Evolutionary conservation across 495 filamentous ascomycete genomes (phyloP), one percentile per base, ranked within the genome.

Genomic region (Monascus purpureus): DNA sequence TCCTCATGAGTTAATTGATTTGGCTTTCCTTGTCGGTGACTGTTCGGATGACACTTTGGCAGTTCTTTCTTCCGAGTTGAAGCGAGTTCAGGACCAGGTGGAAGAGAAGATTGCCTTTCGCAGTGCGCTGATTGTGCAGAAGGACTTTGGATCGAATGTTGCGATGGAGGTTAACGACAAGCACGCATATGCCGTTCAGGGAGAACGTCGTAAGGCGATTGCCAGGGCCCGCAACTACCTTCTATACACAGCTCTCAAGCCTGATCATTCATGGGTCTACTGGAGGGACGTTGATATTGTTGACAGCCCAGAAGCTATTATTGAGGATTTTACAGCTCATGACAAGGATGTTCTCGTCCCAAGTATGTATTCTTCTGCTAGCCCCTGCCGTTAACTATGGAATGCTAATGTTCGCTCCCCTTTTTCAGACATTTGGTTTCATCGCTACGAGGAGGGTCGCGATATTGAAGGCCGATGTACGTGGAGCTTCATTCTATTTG

Each of bases 281-380:
- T 97, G 90, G 90, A 75, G 92, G 35, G 90, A 97, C 50, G 85
- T 93, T 17, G 90, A 97, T 58, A 95, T 97, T 45, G 69, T 77
- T 16, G 90, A 97, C 41, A 92, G 81, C 51, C 85, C 92, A 4
- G 63, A 65, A 23, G 77, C 70, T 39, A 93, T 97, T 34, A 60
- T 97, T 13, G 84, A 97, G 63, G 88, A 97, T 48, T 92, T 96
- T 46, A 81, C 90, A 34, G 81, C 85, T 25, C 90, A 96, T 45
- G 80, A 96, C 52, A 72, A 71, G 49, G 90, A 97, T 54, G 73
- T 97, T 41, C 59, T 97, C 28, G 92, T 96, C 42, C 90, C 90
- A 1, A 97, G 87, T 95, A 82, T 48, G 82, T 65, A 12, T 25
- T 24, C 20, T 28, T 15, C 7, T n/a, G 17, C 12, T 22, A 20